phyloP scores from a whole-genome alignment of 2,329 filamentous ascomycete species.

The Sphaerulina musiva region DNA sequence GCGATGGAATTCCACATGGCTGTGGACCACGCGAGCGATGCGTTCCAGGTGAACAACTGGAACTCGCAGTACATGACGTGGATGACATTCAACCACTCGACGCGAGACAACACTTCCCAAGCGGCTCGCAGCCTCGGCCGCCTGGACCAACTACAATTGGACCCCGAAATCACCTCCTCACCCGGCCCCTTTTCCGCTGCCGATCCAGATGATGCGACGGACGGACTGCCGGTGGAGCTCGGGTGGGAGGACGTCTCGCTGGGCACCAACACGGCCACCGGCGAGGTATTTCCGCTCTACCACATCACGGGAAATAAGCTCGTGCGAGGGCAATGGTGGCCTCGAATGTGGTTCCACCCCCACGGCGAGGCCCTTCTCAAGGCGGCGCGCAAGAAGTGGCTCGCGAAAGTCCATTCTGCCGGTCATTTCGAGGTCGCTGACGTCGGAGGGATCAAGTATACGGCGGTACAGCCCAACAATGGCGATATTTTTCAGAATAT shows the following conservation, averaged over 20 bases:
- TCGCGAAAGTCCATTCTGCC: not conserved
- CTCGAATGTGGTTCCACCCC: slow-evolving; percentile 10
- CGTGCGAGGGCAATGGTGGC: slow-evolving; percentile 8
- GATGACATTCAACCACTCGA: slow-evolving; percentile 17
- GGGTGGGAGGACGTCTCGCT: slow-evolving; percentile 14
- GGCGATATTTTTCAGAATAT: slow-evolving; percentile 8
- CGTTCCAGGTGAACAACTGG: slow-evolving; percentile 15
- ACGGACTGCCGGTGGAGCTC: slow-evolving; percentile 1
- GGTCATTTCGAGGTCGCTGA: not conserved
- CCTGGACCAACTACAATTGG: slow-evolving; percentile 11
- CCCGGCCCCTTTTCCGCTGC: slow-evolving; percentile 6
- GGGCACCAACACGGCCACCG: slow-evolving; percentile 14
- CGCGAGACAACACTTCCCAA: not conserved
- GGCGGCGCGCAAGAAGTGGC: not conserved
- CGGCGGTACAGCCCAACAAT: slow-evolving; percentile 1
- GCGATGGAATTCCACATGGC: slow-evolving; percentile 13
- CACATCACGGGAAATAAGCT: slow-evolving; percentile 13
- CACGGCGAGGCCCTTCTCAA: slow-evolving; percentile 3
- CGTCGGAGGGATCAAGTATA: not conserved
- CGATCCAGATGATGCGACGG: not conserved
- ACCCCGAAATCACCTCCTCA: slow-evolving; percentile 7
- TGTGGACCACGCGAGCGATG: slow-evolving; percentile 16
- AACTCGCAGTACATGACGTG: slow-evolving; percentile 17
- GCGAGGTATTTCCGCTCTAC: slow-evolving; percentile 12
- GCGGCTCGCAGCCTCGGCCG: slow-evolving; percentile 3